Evolutionary conservation across 2,329 filamentous ascomycete species (phyloP).

Genomic region (Neonectria coccinea): DNA sequence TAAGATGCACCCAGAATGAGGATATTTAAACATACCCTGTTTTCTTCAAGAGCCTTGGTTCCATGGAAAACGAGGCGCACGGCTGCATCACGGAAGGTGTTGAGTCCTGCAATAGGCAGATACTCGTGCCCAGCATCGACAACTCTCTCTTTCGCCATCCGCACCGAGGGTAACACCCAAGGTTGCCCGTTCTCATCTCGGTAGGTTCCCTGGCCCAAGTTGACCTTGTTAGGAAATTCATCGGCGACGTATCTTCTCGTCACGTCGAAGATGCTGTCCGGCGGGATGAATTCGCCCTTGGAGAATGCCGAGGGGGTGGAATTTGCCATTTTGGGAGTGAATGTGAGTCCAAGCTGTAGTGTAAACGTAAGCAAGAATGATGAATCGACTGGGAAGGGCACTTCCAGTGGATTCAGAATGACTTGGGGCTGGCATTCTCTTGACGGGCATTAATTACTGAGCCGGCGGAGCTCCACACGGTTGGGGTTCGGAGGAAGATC

Average conservation of each 20-base stretch:
- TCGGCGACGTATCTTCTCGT: slow-evolving; percentile 23
- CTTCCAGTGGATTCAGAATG: not conserved
- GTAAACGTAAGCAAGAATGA: not conserved
- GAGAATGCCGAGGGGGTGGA: slow-evolving; percentile 8
- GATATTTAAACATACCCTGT: slow-evolving; percentile 41
- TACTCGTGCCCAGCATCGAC: slow-evolving; percentile 25
- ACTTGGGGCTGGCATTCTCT: not conserved
- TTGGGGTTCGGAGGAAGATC: not conserved
- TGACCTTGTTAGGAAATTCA: slow-evolving; percentile 11
- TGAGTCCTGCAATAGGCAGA: slow-evolving; percentile 19
- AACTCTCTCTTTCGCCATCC: slow-evolving; percentile 18
- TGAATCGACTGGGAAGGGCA: not conserved
- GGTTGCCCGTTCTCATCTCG: slow-evolving; percentile 23
- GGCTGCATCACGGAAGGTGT: slow-evolving; percentile 15
- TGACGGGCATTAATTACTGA: not conserved
- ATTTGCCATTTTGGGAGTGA: slow-evolving; percentile 2
- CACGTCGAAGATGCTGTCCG: slow-evolving; percentile 28
- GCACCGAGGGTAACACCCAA: slow-evolving; percentile 25
- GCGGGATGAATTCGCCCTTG: slow-evolving; percentile 16
- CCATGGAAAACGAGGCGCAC: slow-evolving; percentile 47
- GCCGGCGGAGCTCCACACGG: not conserved
- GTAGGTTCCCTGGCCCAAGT: slow-evolving; percentile 27
- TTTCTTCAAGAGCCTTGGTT: slow-evolving; percentile 43
- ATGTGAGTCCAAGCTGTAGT: not conserved
- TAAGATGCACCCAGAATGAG: slow-evolving; percentile 46